Base-by-base conservation (phyloP, 352 stramenopile species). In the Pythium folliculosum region DNA sequence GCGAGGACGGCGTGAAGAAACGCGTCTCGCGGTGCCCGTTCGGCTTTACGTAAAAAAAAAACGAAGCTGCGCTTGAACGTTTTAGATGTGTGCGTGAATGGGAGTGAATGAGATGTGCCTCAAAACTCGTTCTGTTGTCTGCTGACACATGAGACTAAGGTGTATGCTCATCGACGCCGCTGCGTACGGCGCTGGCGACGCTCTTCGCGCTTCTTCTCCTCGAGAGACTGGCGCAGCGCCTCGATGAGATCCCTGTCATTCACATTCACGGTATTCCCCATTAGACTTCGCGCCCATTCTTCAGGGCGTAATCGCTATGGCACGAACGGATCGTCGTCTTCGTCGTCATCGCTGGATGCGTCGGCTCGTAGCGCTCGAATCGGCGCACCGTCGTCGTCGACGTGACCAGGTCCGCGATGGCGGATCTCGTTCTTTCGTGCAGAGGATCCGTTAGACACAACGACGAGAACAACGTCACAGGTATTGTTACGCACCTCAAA, bases 401-500 rank as follows among this genome's bases (percentile, higher is more conserved):
- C 37, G 43, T 71, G 23, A 4, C 57, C 49, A 16, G 71, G 73
- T 27, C 54, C 62, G 35, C 84, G 80, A 58, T 91, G 82, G 25
- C 81, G 83, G 62, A 93, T 91, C 63, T 93, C 84, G 67, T 93
- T 90, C 82, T 92, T 55, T 3, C 19, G 30, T 17, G 76, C 7
- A 25, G 5, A 38, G 21, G 2, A 35, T 21, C 25, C 27, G 59
- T 21, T 45, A 23, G 19, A n/a, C n/a, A n/a, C n/a, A n/a, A n/a
- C n/a, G n/a, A n/a, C n/a, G n/a, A n/a, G n/a, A n/a, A n/a, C n/a
- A n/a, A n/a, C n/a, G n/a, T n/a, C n/a, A n/a, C n/a, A n/a, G n/a
- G n/a, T n/a, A n/a, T n/a, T n/a, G n/a, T n/a, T n/a, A n/a, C 52
- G 23, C 65, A 90, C 84, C 84, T 95, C 87, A 61, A 95, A 93